These are phyloP conservation scores for Umbilicus rupestris DNA, from an alignment of 164 flowering plant species.

Conservation along the genomic window DNA sequence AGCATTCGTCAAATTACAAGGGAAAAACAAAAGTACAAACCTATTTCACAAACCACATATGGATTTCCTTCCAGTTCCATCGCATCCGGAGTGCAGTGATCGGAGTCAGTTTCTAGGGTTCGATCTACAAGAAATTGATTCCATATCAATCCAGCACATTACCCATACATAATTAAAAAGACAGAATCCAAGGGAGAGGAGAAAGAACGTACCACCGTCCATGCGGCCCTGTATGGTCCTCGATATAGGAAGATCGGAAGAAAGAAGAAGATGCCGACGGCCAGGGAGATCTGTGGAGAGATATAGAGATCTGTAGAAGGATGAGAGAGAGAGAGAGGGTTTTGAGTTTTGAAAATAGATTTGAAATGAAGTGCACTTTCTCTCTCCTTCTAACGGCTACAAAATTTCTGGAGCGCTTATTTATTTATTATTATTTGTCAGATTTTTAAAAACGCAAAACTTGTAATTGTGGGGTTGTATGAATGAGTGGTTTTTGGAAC, in stretches of 20 bases:
- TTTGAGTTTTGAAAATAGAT: not conserved
- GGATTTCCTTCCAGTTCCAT: not conserved
- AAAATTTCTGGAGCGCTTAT: no score
- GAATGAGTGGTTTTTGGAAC: no score
- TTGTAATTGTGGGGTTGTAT: no score
- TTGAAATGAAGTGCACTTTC: not conserved
- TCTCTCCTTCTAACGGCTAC: no score
- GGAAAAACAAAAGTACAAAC: not conserved
- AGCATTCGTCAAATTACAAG: no score
- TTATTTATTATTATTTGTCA: no score
- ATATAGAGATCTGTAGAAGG: no score
- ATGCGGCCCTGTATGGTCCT: not conserved
- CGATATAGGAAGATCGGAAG: not conserved
- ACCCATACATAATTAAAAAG: not conserved
- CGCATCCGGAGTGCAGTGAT: not conserved
- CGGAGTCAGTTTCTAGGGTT: not conserved
- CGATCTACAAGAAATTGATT: not conserved
- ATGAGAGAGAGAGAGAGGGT: not conserved
- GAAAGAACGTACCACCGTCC: not conserved
- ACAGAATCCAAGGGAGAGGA: not conserved
- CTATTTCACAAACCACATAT: not conserved
- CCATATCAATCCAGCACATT: not conserved
- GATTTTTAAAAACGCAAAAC: no score
- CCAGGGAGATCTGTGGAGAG: not conserved
- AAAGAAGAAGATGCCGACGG: not conserved